phyloP scores from a whole-genome alignment of 352 stramenopile species.

The Phytophthora rubi region DNA sequence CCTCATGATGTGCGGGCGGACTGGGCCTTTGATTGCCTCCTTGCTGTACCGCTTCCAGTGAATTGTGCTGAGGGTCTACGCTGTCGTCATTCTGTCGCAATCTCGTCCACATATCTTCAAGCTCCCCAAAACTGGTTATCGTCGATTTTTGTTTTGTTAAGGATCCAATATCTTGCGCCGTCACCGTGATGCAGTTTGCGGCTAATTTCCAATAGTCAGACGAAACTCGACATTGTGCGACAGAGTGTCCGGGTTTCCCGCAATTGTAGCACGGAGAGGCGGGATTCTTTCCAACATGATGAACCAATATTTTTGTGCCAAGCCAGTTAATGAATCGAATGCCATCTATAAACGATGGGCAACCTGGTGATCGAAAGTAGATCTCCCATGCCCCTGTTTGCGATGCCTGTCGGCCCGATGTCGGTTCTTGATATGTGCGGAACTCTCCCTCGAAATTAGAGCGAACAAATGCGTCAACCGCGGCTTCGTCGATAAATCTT shows the following conservation, averaged over 20 bases:
- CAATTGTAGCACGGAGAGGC: constrained; percentile 7
- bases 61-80: too few species aligned
- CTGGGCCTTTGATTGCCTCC: too few species aligned
- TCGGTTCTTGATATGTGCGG: constrained; percentile 5
- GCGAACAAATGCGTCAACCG: neutral
- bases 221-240: neutral
- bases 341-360: constrained; percentile 2
- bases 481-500: constrained; percentile 6
- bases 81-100: neutral
- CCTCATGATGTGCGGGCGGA: too few species aligned
- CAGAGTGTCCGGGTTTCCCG: neutral
- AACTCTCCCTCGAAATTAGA: constrained; percentile 1
- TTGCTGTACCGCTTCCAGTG: too few species aligned
- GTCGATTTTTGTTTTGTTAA: neutral
- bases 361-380: constrained; percentile 2
- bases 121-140: constrained; percentile 5
- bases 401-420: neutral
- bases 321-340: constrained; percentile 7
- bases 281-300: constrained; percentile 1
- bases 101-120: constrained; percentile 3
- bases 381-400: constrained; percentile 13
- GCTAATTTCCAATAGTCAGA: neutral
- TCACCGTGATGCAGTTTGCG: neutral
- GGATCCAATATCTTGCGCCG: neutral
- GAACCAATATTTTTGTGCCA: constrained; percentile 1